Base-by-base conservation (phyloP, 768 basidiomycete species). In the Pleurotus salmoneostramineus region DNA sequence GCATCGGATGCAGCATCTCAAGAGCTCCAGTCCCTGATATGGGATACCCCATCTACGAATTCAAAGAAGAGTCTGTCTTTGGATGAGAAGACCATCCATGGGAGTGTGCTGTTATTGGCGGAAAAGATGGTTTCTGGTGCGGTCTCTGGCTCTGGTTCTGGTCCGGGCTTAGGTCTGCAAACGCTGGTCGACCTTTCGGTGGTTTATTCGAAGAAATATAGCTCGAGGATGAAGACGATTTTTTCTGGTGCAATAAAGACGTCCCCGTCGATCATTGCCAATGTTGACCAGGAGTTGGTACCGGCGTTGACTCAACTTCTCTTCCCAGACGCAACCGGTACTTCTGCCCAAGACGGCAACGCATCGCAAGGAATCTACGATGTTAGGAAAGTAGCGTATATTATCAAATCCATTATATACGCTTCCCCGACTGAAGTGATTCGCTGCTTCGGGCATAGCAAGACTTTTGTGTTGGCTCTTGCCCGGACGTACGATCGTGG, bases 161-260 rank as follows among this genome's bases (percentile, higher is more conserved):
- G 21, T 27, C 21, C 59, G 1, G 74, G 71, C 10, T 66, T 89
- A 8, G 83, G 83, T 54, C 65, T 80, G 5, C 77, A 76, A 59
- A 80, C 78, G 0, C 72, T 92, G 2, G 71, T 91, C 8, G 87
- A 91, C 68, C 75, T 91, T 10, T 71, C 83, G 21, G 77, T 90
- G 58, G 75, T 78, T 4, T 88, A 85, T 64, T 75, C 80, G 0
- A 68, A 69, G 6, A 71, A 73, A 1, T 72, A 82, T 55, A 63
- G 73, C 14, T 70, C 77, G 14, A 81, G 74, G 49, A 65, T 83
- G 40, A 77, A 75, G 34, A 65, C 71, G 1, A 67, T 87, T 5
- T 73, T 85, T 61, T 60, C 71, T 4, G 65, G 72, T 6, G 77
- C 81, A 3, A 63, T 76, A 40, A 54, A 66, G 27, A 69, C 70